phyloP scores from a whole-genome alignment of 2,329 filamentous ascomycete species.

The Trichoderma polysporum region DNA sequence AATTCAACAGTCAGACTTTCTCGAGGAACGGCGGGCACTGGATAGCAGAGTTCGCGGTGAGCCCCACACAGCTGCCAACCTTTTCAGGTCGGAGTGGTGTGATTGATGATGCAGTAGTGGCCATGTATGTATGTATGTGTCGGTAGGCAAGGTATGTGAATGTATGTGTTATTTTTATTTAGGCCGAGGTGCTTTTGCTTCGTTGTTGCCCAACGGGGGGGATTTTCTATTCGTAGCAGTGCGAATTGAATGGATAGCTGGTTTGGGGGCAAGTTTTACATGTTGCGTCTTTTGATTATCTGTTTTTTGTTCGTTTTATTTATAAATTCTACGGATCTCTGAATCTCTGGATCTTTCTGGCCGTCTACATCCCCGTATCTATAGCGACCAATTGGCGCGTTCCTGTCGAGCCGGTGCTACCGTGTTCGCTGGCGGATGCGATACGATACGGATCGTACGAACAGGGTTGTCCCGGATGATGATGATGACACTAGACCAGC shows the following conservation, averaged over 20 bases:
- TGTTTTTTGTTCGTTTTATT: no score
- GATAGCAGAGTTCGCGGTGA: background rate
- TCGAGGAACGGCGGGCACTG: background rate
- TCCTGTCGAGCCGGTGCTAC: background rate
- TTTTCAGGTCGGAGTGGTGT: background rate
- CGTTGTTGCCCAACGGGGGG: conserved; percentile 9
- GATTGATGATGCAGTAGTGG: conserved; percentile 3
- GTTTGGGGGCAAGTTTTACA: no score
- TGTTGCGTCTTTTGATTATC: no score
- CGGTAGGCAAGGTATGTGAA: no score
- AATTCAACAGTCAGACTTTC: conserved; percentile 1
- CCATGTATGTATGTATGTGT: background rate
- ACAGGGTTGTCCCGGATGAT: background rate
- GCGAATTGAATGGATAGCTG: no score
- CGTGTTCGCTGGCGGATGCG: background rate
- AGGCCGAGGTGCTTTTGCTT: conserved; percentile 1
- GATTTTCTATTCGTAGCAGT: no score
- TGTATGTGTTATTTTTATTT: background rate
- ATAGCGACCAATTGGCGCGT: background rate
- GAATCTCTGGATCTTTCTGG: background rate
- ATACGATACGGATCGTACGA: background rate
- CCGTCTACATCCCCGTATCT: background rate
- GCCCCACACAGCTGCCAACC: background rate
- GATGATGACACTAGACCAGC: conserved; percentile 7
- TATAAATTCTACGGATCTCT: background rate